Evolutionary conservation across 192 early-diverging fungal genomes (phyloP).

Genomic region (Podila horticola): DNA sequence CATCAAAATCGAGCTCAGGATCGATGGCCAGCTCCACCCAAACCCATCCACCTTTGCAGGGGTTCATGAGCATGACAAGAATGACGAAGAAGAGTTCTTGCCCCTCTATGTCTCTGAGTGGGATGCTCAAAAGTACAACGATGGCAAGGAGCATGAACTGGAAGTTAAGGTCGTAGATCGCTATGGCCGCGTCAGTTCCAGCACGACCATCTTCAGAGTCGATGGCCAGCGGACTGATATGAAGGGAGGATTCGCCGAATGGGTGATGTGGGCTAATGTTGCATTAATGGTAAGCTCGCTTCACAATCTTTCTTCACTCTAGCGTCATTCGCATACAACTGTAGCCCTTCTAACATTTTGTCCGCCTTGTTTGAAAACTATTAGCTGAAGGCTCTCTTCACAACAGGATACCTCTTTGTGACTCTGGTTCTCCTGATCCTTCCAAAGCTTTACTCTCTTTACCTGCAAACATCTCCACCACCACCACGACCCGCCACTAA

Average conservation of each 20-base stretch:
- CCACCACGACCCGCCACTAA: slow-evolving; percentile 4
- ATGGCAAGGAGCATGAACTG: slow-evolving; percentile 70
- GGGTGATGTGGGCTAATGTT: slow-evolving; percentile 74
- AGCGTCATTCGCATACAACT: too few relatives aligned
- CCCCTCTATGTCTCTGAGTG: slow-evolving; percentile 82
- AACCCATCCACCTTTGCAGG: slow-evolving; percentile 59
- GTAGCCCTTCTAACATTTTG: neutral
- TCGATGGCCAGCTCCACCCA: slow-evolving; percentile 62
- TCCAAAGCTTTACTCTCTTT: slow-evolving; percentile 49
- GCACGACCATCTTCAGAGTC: slow-evolving; percentile 71
- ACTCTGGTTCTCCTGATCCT: slow-evolving; percentile 24
- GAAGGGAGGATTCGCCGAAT: slow-evolving; percentile 76
- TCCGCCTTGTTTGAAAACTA: neutral
- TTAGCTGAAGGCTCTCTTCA: slow-evolving; percentile 44
- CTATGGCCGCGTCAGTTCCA: slow-evolving; percentile 57
- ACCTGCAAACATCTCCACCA: slow-evolving; percentile 46
- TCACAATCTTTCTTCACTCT: neutral
- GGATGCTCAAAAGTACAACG: slow-evolving; percentile 76
- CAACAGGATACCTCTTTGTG: slow-evolving; percentile 39
- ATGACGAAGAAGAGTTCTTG: slow-evolving; percentile 52
- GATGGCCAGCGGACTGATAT: slow-evolving; percentile 68
- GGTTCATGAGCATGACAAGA: slow-evolving; percentile 45
- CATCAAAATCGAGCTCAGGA: slow-evolving; percentile 55
- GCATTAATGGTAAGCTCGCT: slow-evolving; percentile 60
- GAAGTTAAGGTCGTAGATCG: slow-evolving; percentile 69